Base-by-base conservation (phyloP, 2,329 filamentous ascomycete genomes). In the Teratosphaeria viscida region DNA sequence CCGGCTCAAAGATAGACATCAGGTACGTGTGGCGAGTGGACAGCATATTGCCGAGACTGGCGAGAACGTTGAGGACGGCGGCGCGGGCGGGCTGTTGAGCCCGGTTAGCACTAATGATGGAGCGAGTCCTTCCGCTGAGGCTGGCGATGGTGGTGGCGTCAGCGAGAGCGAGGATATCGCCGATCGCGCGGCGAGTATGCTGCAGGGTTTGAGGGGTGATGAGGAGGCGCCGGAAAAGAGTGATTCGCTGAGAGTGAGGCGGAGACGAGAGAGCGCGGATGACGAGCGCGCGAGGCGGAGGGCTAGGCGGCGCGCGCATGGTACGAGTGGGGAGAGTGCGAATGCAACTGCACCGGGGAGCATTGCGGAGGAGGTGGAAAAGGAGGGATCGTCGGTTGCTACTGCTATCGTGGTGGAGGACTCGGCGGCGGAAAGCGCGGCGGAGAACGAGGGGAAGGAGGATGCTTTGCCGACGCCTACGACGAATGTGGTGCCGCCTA, bases 21-120 rank as follows among this genome's bases (percentile, higher is more conserved):
- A 95, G 75, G 88, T 94, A 35, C 89, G 92, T 62, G 84, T 96
- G 57, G 90, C 92, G 16, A 92, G 88, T 19, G 92, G 92, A 8
- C 90, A 96, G 69, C 83, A 92, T 69, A 87, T 95, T n/a, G 89
- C 89, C 1, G 90, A 95, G 60, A 71, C 68, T 8, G 67, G 68
- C 11, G 70, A 72, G 60, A 71, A 72, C 43, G 58, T 68, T 12
- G 64, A 59, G 29, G 63, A 77, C 23, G 70, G 67, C 35, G 66
- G 59, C 23, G 60, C 23, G 19, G 63, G 58, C 0, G 68, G 64
- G 7, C 56, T 71, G 43, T 63, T 73, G 8, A 68, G 61, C 52
- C 71, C 72, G 5, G 62, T 61, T 16, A 62, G 57, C 10, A 65
- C 63, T 3, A 68, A 68, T 12, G 66, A 63, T 14, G 63, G 64